These are phyloP conservation scores for Citrullus colocynthis DNA, from an alignment of 306 rosid genomes.

Conservation along the genomic window DNA sequence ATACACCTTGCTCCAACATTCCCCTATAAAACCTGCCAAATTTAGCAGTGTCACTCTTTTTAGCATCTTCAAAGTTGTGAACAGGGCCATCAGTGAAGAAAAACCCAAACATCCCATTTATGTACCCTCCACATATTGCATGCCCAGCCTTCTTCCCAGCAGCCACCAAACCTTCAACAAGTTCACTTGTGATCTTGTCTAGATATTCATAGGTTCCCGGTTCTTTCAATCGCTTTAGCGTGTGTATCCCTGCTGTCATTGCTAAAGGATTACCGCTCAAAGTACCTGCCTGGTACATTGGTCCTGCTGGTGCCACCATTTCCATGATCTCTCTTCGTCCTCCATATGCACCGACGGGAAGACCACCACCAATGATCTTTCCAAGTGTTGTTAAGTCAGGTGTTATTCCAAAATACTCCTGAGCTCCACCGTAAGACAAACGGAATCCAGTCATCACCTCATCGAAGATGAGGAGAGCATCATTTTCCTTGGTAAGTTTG, in stretches of 20 bases:
- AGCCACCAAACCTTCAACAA: constrained; percentile 57
- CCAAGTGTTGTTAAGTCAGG: constrained; percentile 81
- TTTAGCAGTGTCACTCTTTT: constrained; percentile 65
- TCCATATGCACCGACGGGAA: constrained; percentile 93
- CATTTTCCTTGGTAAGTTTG: constrained; percentile 55
- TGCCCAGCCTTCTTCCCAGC: constrained; percentile 86
- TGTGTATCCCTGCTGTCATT: constrained; percentile 93
- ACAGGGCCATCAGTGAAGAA: constrained; percentile 95
- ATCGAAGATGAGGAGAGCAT: constrained; percentile 67
- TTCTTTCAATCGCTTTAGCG: constrained; percentile 67
- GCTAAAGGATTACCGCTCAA: constrained; percentile 94
- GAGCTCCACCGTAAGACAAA: constrained; percentile 87
- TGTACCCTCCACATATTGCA: constrained; percentile 77
- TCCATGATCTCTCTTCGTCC: constrained; percentile 91
- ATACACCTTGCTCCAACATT: constrained; percentile 89
- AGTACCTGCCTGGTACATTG: constrained; percentile 96
- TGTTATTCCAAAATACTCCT: constrained; percentile 74
- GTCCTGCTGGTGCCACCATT: constrained; percentile 95
- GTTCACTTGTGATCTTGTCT: constrained; percentile 63
- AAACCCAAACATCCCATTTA: constrained; percentile 88
- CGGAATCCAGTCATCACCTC: constrained; percentile 99
- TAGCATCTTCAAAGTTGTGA: constrained; percentile 64
- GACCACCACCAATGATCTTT: constrained; percentile 93
- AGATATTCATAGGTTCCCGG: constrained; percentile 68
- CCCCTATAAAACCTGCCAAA: constrained; percentile 74